Percentiles rank a stretch among this genome's conserved stretches.
These are phyloP conservation scores for Chaetoscypha palmicola DNA, from an alignment of 2,329 filamentous ascomycete species.

Conservation along the genomic window DNA sequence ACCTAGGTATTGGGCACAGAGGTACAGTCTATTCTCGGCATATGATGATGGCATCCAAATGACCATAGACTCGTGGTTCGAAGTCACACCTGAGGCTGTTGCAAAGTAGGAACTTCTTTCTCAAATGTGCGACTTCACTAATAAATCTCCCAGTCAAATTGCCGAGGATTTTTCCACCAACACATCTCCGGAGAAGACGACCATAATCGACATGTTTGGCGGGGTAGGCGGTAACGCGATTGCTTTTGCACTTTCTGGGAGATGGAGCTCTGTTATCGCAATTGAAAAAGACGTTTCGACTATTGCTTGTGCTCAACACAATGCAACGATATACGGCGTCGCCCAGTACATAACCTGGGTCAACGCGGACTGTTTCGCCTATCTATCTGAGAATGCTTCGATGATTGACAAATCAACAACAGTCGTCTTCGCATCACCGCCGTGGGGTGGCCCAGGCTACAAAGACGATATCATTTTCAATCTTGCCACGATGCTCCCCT, in stretches of 20 bases:
- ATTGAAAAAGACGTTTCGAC: conserved; percentile 78
- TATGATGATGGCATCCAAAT: conserved; percentile 87
- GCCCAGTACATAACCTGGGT: conserved; percentile 76
- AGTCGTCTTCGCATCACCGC: conserved; percentile 64
- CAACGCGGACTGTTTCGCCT: conserved; percentile 71
- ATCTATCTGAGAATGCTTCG: conserved; percentile 17
- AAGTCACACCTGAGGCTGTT: conserved; percentile 88
- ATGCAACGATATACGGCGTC: conserved; percentile 80
- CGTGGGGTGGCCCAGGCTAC: conserved; percentile 67
- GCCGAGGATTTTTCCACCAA: conserved; percentile 60
- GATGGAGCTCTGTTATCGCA: conserved; percentile 78
- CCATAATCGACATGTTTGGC: conserved; percentile 79
- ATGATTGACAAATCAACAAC: conserved; percentile 24
- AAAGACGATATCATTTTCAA: conserved; percentile 67
- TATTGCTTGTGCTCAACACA: conserved; percentile 85
- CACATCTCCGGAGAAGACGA: conserved; percentile 18
- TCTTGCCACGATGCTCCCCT: conserved; percentile 80
- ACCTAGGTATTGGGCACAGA: conserved; percentile 79
- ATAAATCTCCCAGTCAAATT: conserved; percentile 52
- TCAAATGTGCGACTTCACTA: neutral
- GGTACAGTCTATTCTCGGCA: conserved; percentile 76
- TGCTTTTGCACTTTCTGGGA: conserved; percentile 75
- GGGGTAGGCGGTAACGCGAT: conserved; percentile 92
- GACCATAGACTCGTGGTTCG: conserved; percentile 94
- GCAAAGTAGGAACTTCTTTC: conserved; percentile 54